These are phyloP conservation scores for Diaporthe vaccinii DNA, from an alignment of 2,329 filamentous ascomycete genomes.

Conservation along the genomic window DNA sequence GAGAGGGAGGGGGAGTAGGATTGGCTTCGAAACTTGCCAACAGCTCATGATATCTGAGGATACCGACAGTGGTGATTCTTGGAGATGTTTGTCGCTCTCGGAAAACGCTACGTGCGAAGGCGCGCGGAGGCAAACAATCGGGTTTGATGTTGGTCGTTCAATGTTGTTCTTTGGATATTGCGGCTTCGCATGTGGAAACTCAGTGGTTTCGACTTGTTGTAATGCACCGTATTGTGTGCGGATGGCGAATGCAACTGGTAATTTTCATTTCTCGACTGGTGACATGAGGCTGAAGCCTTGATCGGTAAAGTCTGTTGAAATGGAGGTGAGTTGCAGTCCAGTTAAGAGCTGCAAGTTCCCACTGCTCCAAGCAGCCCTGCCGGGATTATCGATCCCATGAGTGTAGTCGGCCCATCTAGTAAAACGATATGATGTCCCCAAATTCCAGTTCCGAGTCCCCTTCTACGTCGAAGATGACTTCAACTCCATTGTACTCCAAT, in stretches of 20 bases:
- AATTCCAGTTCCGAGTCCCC: not conserved
- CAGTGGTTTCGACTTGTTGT: not conserved
- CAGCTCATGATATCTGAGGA: not conserved
- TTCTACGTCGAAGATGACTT: not conserved
- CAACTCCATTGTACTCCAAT: not conserved
- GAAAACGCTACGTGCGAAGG: no score
- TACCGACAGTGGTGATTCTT: not conserved
- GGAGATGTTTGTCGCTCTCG: not conserved
- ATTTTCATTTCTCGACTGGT: not conserved
- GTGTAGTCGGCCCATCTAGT: not conserved
- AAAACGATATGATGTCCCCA: not conserved
- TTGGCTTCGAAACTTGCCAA: not conserved
- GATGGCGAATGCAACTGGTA: no score
- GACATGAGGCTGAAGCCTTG: no score
- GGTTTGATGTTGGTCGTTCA: not conserved
- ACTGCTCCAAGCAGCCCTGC: not conserved
- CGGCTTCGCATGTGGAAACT: not conserved
- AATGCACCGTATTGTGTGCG: not conserved
- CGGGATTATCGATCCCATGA: not conserved
- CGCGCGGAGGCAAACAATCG: not conserved
- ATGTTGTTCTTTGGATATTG: not conserved
- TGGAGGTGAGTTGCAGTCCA: no score
- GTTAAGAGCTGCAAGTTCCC: no score
- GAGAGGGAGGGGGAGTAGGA: not conserved
- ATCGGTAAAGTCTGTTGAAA: no score